These are phyloP conservation scores for Fusarium sp. DNA, from an alignment of 2,329 filamentous ascomycete genomes.

Conservation along the genomic window DNA sequence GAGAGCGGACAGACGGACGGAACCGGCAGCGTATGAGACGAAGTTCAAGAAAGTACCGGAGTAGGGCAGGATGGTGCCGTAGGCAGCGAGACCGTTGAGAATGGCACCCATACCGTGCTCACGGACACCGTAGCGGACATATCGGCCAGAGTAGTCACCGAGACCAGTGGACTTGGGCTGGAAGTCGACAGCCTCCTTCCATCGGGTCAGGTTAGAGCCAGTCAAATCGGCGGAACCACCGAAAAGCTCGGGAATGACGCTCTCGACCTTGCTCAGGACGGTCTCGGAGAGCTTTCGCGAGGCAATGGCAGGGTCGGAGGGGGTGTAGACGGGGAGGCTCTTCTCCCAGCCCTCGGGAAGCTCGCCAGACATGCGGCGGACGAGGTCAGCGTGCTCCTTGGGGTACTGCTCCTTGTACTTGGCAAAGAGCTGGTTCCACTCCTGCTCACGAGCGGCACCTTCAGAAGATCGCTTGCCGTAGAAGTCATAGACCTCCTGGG, in stretches of 20 bases:
- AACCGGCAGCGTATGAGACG: constrained; percentile 95
- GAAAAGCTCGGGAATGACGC: constrained; percentile 84
- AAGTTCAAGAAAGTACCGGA: constrained; percentile 99
- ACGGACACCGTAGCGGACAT: constrained; percentile 90
- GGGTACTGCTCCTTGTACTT: constrained; percentile 85
- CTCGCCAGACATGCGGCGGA: constrained; percentile 79
- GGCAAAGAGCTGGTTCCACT: constrained; percentile 93
- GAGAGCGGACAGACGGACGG: constrained; percentile 91
- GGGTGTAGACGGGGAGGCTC: constrained; percentile 87
- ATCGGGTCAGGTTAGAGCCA: constrained; percentile 97
- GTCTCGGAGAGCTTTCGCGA: constrained; percentile 97
- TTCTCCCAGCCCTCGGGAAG: constrained; percentile 98
- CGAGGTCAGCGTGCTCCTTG: constrained; percentile 80
- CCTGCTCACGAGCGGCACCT: constrained; percentile 87
- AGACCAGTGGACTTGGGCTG: constrained; percentile 87
- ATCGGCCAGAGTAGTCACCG: constrained; percentile 89
- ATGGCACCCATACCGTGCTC: constrained; percentile 93
- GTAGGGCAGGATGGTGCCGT: constrained; percentile 93
- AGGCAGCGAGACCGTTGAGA: constrained; percentile 94
- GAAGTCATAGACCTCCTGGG: constrained; percentile 91
- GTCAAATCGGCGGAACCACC: constrained; percentile 98
- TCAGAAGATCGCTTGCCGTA: constrained; percentile 86
- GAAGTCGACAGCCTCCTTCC: constrained; percentile 98
- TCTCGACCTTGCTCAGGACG: constrained; percentile 87
- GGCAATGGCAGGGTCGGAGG: constrained; percentile 82